A percentile compares a stretch with the other conserved stretches of the same genome.
Conservation (phyloP, 257 asterid species). For the Solanum ahanhuiri region DNA sequence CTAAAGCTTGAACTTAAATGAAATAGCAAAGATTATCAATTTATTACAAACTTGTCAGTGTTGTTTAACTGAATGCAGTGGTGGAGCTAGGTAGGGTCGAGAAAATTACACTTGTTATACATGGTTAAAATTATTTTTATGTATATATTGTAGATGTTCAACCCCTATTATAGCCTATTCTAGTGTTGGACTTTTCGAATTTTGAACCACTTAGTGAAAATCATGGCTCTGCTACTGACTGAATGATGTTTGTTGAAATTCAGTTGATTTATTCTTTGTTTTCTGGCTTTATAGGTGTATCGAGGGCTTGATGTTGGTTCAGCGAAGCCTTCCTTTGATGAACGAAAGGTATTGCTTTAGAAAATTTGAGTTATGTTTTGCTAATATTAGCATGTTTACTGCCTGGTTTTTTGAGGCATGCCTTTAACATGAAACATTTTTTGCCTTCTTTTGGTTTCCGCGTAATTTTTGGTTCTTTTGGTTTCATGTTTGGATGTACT, state of each 20-base stretch:
- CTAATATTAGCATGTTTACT: not conserved
- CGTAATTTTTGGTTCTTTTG: not conserved
- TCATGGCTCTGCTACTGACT: not conserved
- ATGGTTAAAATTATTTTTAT: too few relatives aligned
- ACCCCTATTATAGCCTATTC: too few relatives aligned
- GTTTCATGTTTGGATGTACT: not conserved
- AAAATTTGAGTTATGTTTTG: not conserved
- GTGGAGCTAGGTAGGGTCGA: not conserved
- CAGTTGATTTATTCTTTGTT: not conserved
- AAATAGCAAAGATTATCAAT: not conserved
- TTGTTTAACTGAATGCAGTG: not conserved
- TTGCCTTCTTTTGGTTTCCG: not conserved
- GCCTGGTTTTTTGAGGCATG: not conserved
- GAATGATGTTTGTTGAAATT: not conserved
- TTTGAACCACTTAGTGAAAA: too few relatives aligned
- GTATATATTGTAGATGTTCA: not conserved
- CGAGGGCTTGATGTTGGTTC: constrained; percentile 91
- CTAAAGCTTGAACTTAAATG: not conserved
- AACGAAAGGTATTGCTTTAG: constrained; percentile 47
- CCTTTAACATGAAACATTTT: not conserved
- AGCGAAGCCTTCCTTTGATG: constrained; percentile 69
- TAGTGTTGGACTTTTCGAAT: too few relatives aligned
- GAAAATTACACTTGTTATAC: not conserved
- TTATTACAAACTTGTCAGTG: not conserved
- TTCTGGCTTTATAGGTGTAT: constrained; percentile 44